A percentile compares a stretch with the other conserved stretches of the same genome.
Conservation (phyloP, 2,329 filamentous ascomycete genomes). For the Aphanocladium album region DNA sequence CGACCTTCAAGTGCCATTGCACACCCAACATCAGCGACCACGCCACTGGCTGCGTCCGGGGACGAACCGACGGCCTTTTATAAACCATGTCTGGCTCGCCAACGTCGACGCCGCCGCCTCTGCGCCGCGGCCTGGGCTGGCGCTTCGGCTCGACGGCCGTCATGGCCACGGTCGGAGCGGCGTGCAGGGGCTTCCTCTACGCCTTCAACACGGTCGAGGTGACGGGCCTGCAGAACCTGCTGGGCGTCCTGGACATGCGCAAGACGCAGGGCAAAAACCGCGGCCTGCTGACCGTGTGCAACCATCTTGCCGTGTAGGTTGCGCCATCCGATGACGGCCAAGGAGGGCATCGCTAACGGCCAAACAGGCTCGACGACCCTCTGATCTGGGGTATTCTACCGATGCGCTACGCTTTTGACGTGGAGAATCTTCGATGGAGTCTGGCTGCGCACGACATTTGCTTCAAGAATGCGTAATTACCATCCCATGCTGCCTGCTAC, state of each 20-base stretch:
- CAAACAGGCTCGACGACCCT: constrained; percentile 81
- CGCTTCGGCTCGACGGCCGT: constrained; percentile 66
- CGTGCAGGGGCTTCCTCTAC: constrained; percentile 72
- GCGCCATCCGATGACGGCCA: constrained; percentile 13
- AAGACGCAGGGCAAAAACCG: constrained; percentile 59
- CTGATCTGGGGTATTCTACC: constrained; percentile 90
- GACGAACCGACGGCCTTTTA: neutral
- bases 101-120: constrained; percentile 17
- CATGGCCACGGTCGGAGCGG: constrained; percentile 66
- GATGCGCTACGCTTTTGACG: constrained; percentile 63
- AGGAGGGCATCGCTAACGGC: constrained; percentile 7
- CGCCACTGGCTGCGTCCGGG: constrained; percentile 10
- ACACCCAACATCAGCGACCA: constrained; percentile 4
- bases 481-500: neutral
- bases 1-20: neutral
- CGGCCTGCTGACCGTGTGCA: constrained; percentile 71
- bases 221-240: constrained; percentile 69
- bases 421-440: constrained; percentile 77
- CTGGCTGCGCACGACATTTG: constrained; percentile 94
- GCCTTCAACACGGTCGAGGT: constrained; percentile 71
- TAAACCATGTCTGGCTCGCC: constrained; percentile 19
- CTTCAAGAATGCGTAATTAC: constrained; percentile 71
- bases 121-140: constrained; percentile 60
- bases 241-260: constrained; percentile 69
- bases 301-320: constrained; percentile 40